Evolutionary conservation across 305 asterid genomes (phyloP).

Genomic region (Fraxinus baroniana): DNA sequence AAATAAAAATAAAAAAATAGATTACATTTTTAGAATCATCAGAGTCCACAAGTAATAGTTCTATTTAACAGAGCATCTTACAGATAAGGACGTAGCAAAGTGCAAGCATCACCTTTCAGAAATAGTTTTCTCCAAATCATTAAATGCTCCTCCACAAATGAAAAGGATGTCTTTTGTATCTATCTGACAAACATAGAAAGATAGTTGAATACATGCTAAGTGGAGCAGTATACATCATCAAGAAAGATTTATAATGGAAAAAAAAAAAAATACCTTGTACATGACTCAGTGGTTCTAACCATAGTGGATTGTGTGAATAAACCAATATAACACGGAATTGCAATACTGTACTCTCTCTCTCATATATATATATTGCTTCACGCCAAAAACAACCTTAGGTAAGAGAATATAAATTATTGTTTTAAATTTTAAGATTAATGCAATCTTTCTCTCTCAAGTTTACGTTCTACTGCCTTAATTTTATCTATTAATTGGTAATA

Average conservation of each 20-base stretch:
- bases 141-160: constrained; percentile 95
- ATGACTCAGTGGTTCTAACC: too few species aligned
- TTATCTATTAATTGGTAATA: too few species aligned
- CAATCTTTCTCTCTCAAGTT: neutral
- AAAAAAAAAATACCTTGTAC: constrained; percentile 6
- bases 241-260: constrained; percentile 10
- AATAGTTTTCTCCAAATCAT: constrained; percentile 90
- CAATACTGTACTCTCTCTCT: neutral
- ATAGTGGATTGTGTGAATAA: neutral
- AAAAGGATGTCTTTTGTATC: constrained; percentile 91
- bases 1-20: constrained; percentile 12
- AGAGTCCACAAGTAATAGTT: constrained; percentile 4
- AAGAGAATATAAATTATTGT: neutral
- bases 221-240: neutral
- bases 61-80: constrained; percentile 2
- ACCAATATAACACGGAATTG: neutral
- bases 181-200: constrained; percentile 47
- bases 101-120: constrained; percentile 70
- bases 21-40: constrained; percentile 12
- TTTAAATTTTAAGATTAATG: neutral
- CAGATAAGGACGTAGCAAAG: constrained; percentile 16
- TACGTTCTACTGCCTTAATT: too few species aligned
- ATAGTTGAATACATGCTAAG: neutral
- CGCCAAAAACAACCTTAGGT: too few species aligned
- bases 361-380: too few species aligned